Base-by-base conservation (phyloP, 2,329 filamentous ascomycete species). In the Claviceps sp. region DNA sequence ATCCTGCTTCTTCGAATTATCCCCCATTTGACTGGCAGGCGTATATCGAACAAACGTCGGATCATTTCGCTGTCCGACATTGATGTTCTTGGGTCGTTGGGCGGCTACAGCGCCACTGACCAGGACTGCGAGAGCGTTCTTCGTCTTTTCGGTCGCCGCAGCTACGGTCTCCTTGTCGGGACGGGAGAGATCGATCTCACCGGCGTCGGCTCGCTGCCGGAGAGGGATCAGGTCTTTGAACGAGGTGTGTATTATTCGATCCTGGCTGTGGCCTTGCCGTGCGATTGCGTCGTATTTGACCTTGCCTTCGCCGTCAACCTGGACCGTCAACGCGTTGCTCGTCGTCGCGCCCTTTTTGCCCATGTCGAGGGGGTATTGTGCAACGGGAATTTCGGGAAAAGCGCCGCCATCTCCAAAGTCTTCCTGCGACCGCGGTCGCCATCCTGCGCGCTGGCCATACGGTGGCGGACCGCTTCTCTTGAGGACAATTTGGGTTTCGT, bases 221-320 rank as follows among this genome's bases (percentile, higher is more conserved):
- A 98, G 76, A 6, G 93, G 93, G 55, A 98, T 98, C 49, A 98
- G 73, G 61, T 97, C 93, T 66, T 95, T 96, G 73, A 98, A 98
- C 8, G 87, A 95, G 20, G 93, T 84, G 67, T 98, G 93, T 11
- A 98, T 83, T 57, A 96, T 86, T 48, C 90, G 79, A 54, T 80
- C 82, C 20, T 89, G 88, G 64, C 77, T 77, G 66, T 98, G 93
- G 14, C 93, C 93, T 63, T 91, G 86, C 61, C 85, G 79, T 49
- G 91, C 91, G 62, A 98, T 95, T 50, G 90, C 89, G 66, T 95
- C 89, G 71, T 96, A 98, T 68, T 95, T 94, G 56, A 96, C 86
- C 64, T 94, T 95, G 45, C 93, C 93, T 58, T 95, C 85, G 0
- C 77, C 81, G 64, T 97, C 89, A 38, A 97, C 89, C 65, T 95